Conservation (phyloP, 2,329 filamentous ascomycete species). For the Triangularia verruculosa region DNA sequence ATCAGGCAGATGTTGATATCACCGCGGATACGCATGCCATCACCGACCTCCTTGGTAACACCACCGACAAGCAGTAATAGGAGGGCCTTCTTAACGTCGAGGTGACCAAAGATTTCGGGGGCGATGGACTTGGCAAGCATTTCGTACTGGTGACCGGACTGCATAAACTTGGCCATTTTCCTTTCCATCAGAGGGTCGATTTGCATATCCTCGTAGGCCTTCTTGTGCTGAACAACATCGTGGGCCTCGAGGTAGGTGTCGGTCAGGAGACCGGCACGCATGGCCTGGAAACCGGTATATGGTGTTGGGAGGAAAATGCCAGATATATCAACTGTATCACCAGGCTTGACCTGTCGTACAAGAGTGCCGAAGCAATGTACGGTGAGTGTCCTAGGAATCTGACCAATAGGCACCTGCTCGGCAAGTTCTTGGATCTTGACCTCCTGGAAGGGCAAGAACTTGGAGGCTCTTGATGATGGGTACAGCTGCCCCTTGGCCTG, state of each 20-base stretch:
- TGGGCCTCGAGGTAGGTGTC: slow-evolving; percentile 97
- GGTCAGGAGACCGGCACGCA: slow-evolving; percentile 91
- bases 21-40: slow-evolving; percentile 97
- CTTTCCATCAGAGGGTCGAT: slow-evolving; percentile 76
- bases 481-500: slow-evolving; percentile 92
- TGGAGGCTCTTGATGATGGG: slow-evolving; percentile 91
- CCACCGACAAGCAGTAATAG: slow-evolving; percentile 94
- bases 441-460: slow-evolving; percentile 96
- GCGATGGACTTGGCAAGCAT: slow-evolving; percentile 94
- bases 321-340: slow-evolving; percentile 89
- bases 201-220: slow-evolving; percentile 89
- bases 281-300: slow-evolving; percentile 98
- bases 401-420: slow-evolving; percentile 97
- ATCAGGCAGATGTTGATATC: slow-evolving; percentile 99
- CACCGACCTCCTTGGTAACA: slow-evolving; percentile 93
- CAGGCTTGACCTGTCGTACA: slow-evolving; percentile 83
- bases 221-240: slow-evolving; percentile 92
- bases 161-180: slow-evolving; percentile 80
- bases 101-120: slow-evolving; percentile 92
- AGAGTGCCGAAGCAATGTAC: slow-evolving; percentile 85
- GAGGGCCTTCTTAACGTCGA: slow-evolving; percentile 97
- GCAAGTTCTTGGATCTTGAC: slow-evolving; percentile 98
- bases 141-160: slow-evolving; percentile 90
- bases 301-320: slow-evolving; percentile 96
- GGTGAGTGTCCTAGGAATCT: slow-evolving; percentile 90